Conservation (phyloP, 805 yeast genomes). For the Lachancea mirantina region DNA sequence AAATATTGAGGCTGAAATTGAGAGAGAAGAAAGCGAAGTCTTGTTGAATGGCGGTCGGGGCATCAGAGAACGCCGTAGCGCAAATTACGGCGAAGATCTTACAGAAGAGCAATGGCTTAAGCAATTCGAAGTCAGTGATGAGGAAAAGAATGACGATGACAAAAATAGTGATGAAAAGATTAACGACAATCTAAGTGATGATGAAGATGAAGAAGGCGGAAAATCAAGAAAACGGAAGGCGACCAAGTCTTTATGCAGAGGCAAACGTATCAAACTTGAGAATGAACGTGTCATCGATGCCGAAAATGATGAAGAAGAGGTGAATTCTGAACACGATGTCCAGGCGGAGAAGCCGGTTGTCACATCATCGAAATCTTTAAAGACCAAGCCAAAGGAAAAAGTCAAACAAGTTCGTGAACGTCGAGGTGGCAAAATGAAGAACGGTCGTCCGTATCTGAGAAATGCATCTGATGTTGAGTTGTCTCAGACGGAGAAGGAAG, state of each 20-base stretch:
- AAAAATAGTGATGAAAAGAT: slow-evolving; percentile 6
- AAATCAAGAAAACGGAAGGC: slow-evolving; percentile 24
- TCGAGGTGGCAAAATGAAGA: slow-evolving; percentile 4
- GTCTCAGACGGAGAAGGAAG: slow-evolving; percentile 20
- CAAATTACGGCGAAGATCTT: slow-evolving; percentile 57
- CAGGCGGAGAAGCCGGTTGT: too few relatives aligned
- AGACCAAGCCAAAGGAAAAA: slow-evolving; percentile 19
- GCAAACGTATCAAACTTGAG: neutral
- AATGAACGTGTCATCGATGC: neutral
- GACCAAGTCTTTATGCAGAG: too few relatives aligned
- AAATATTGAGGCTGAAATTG: slow-evolving; percentile 41
- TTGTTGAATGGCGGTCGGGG: slow-evolving; percentile 42
- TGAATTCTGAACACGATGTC: neutral
- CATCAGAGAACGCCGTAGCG: slow-evolving; percentile 56
- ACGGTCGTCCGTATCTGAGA: slow-evolving; percentile 22
- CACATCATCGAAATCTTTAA: neutral
- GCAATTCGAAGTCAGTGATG: slow-evolving; percentile 58
- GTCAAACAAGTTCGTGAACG: too few relatives aligned
- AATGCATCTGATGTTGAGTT: slow-evolving; percentile 15
- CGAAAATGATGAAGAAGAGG: slow-evolving; percentile 1
- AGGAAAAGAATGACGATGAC: slow-evolving; percentile 49
- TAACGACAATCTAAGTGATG: too few relatives aligned
- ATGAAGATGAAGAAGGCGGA: slow-evolving; percentile 12
- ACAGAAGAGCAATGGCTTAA: slow-evolving; percentile 71
- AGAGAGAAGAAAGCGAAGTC: slow-evolving; percentile 33